Evolutionary conservation across 306 rosid genomes (phyloP), one percentile per base, ranked within the genome.

Genomic region (Begonia peltatifolia): DNA sequence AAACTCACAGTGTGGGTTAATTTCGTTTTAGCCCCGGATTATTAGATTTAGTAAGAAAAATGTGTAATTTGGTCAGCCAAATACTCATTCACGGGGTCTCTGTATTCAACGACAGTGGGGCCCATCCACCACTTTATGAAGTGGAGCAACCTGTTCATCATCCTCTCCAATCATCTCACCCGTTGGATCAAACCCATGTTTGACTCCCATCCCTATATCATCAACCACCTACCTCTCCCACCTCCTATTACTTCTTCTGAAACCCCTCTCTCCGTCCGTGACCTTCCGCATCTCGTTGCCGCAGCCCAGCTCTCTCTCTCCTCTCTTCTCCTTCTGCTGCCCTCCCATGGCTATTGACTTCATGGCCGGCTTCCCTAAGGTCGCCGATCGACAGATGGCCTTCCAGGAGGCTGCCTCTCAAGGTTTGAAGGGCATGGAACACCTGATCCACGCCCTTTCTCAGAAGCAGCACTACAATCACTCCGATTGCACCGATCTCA

Each of bases 331-430:
- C 23, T 20, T 20, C 23, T 20, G 4, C 23, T 1, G 3, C 23
- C 41, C 10, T 4, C 7, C 14, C 6, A 83, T 87, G 94, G 78
- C 87, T 52, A 78, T 87, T 67, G 94, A 87, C 50, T 64, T 83
- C 5, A 68, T 83, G 23, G 23, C 23, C 84, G 46, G 71, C 2
- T 83, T 83, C 47, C 23, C 23, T 20, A 80, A 78, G 66, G 65
- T 83, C 69, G 87, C 83, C 5, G 79, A 87, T 14, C 94, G 12
- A 9, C 46, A 76, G 65, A 83, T 52, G 46, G 94, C 81, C 5
- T 76, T 87, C 15, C 71, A 87, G 42, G 94, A 87, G 16, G 96
- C 94, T 1, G 90, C 96, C 0, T 63, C 81, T 0, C 92, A 87
- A 16, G 94, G 96, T 9, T 54, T 84, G 44, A 63, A 81, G 71